Evolutionary conservation across 768 basidiomycete genomes (phyloP).

Genomic region (Tricholoma matsutake): DNA sequence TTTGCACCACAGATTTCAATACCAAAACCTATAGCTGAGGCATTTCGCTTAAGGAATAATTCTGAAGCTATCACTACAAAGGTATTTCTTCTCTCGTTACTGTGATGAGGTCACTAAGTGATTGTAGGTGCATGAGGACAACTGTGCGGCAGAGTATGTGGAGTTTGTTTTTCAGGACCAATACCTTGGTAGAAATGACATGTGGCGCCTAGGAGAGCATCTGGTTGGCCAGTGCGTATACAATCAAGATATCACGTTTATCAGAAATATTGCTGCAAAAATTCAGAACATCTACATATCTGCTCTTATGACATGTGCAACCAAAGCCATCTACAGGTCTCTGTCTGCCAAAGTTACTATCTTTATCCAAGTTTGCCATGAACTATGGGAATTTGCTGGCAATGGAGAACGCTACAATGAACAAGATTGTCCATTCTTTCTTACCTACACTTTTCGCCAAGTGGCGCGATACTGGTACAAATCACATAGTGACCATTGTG

Average conservation of each 20-base stretch:
- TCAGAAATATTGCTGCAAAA: constrained; percentile 79
- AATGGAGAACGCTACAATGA: constrained; percentile 96
- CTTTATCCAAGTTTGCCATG: constrained; percentile 94
- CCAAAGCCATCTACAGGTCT: constrained; percentile 86
- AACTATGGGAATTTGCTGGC: constrained; percentile 95
- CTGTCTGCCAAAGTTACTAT: constrained; percentile 90
- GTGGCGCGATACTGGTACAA: constrained; percentile 83
- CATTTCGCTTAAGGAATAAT: constrained; percentile 68
- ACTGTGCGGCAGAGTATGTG: constrained; percentile 69
- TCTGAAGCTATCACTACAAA: constrained; percentile 71
- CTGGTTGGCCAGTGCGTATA: constrained; percentile 81
- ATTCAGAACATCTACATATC: constrained; percentile 81
- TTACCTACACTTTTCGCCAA: constrained; percentile 83
- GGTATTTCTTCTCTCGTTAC: constrained; percentile 30
- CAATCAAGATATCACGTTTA: constrained; percentile 83
- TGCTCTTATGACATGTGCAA: constrained; percentile 75
- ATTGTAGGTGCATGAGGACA: constrained; percentile 62
- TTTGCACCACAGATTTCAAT: constrained; percentile 58
- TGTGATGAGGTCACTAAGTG: constrained; percentile 5
- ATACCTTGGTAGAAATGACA: constrained; percentile 92
- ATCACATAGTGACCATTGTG: constrained; percentile 92
- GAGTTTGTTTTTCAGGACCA: constrained; percentile 94
- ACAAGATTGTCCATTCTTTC: constrained; percentile 97
- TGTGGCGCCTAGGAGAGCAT: constrained; percentile 90
- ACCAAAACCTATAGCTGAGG: constrained; percentile 67